phyloP scores from a whole-genome alignment of 139 green algal species.

The Chlorella sp. region DNA sequence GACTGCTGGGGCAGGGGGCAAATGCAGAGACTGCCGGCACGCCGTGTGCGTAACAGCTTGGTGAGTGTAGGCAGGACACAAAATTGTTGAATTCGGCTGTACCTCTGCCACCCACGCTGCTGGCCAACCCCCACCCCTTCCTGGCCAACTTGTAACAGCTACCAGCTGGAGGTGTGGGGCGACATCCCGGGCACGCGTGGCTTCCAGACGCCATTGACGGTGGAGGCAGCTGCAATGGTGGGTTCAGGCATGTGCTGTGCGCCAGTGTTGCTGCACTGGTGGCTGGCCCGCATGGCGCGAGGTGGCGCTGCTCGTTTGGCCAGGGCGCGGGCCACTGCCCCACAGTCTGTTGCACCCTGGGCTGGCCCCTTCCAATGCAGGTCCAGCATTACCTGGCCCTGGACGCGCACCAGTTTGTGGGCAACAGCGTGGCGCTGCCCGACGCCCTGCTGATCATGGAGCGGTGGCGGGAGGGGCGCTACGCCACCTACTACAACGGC shows the following conservation, averaged over 20 bases:
- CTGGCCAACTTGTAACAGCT: background rate
- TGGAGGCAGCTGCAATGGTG: background rate
- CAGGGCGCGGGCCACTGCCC: no score
- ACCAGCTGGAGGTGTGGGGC: background rate
- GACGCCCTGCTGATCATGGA: constrained; percentile 54
- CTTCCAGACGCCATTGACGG: background rate
- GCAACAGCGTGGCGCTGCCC: constrained; percentile 61
- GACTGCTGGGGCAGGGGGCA: background rate
- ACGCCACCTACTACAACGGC: constrained; percentile 25
- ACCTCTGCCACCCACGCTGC: no score
- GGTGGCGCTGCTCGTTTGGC: no score
- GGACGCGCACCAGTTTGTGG: constrained; percentile 37
- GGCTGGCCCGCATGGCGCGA: no score
- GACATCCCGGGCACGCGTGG: background rate
- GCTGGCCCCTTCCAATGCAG: background rate
- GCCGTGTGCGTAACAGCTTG: no score
- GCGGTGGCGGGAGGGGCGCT: constrained; percentile 35
- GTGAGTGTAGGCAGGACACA: no score
- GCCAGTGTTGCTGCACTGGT: no score
- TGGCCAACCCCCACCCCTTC: no score
- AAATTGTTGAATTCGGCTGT: no score
- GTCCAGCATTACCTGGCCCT: constrained; percentile 38
- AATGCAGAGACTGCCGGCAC: no score
- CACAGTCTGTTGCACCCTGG: no score
- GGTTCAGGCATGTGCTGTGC: no score